Evolutionary conservation across 1,284 basidiomycete species (phyloP).

Genomic region (Calocybe gambosa): DNA sequence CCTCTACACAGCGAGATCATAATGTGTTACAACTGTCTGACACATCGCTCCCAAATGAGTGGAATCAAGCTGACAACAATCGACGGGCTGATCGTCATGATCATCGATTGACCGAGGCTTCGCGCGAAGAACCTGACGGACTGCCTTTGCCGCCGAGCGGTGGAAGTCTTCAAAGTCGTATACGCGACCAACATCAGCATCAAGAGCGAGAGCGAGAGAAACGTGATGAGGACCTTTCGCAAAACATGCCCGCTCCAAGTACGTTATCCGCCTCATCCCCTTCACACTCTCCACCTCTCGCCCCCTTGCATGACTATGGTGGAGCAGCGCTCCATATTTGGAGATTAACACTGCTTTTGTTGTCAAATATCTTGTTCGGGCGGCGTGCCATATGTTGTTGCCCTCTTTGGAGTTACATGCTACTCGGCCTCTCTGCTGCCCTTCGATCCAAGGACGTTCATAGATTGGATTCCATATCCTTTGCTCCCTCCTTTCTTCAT

Average conservation of each 20-base stretch:
- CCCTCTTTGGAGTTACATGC: conserved; percentile 18
- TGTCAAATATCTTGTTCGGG: conserved; percentile 39
- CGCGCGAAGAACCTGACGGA: conserved; percentile 18
- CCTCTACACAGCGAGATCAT: conserved; percentile 22
- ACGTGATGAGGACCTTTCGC: conserved; percentile 31
- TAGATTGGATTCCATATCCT: conserved; percentile 41
- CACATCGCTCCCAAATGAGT: conserved; percentile 11
- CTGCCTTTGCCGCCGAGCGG: conserved; percentile 16
- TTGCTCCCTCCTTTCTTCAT: conserved; percentile 22
- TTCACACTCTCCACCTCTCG: conserved; percentile 25
- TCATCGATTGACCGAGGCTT: conserved; percentile 13
- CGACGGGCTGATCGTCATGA: conserved; percentile 18
- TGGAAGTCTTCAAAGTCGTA: conserved; percentile 22
- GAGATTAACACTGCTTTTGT: conserved; percentile 31
- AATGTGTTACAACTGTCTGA: conserved; percentile 16
- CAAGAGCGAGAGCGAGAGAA: conserved; percentile 17
- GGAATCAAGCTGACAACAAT: conserved; percentile 18
- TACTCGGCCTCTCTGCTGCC: conserved; percentile 31
- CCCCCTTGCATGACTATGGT: conserved; percentile 22
- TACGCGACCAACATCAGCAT: conserved; percentile 23
- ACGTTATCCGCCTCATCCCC: conserved; percentile 70
- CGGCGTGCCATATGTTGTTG: conserved; percentile 37
- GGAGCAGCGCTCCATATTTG: conserved; percentile 19
- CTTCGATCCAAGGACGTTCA: conserved; percentile 47
- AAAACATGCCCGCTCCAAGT: conserved; percentile 56